Conservation (phyloP, 106 monocot genomes). For the Phalaenopsis equestris region DNA sequence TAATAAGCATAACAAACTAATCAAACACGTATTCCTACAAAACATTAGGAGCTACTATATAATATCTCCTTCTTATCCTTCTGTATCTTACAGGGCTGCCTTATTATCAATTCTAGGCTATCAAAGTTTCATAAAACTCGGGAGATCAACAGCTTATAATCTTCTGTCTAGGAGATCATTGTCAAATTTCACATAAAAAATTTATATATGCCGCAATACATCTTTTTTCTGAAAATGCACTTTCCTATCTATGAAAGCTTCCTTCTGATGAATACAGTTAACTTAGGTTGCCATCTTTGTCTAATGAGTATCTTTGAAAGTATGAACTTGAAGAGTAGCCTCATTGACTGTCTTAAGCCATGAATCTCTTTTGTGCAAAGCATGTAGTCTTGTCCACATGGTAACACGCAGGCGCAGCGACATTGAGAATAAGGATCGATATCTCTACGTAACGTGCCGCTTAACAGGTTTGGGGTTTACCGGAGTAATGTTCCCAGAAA, state of each 20-base stretch:
- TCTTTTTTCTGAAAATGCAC: not conserved
- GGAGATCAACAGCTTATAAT: not conserved
- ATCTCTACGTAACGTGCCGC: not conserved
- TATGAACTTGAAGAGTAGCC: not conserved
- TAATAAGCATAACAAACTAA: not conserved
- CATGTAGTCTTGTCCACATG: not conserved
- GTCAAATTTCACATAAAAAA: not conserved
- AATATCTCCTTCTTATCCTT: not conserved
- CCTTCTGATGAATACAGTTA: not conserved
- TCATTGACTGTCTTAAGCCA: no score
- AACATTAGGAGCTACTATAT: not conserved
- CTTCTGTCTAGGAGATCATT: not conserved
- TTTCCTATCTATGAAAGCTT: no score
- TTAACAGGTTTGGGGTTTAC: not conserved
- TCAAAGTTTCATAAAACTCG: not conserved
- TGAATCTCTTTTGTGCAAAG: no score
- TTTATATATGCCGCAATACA: not conserved
- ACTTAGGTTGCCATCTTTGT: not conserved
- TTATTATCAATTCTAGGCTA: not conserved
- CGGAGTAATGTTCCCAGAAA: not conserved
- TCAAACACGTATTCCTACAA: not conserved
- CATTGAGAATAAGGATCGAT: no score
- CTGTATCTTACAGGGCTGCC: not conserved
- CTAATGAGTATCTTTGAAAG: not conserved
- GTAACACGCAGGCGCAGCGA: no score